These are phyloP conservation scores for Xanthoconium purpureum DNA, from an alignment of 768 basidiomycete species.

Conservation along the genomic window DNA sequence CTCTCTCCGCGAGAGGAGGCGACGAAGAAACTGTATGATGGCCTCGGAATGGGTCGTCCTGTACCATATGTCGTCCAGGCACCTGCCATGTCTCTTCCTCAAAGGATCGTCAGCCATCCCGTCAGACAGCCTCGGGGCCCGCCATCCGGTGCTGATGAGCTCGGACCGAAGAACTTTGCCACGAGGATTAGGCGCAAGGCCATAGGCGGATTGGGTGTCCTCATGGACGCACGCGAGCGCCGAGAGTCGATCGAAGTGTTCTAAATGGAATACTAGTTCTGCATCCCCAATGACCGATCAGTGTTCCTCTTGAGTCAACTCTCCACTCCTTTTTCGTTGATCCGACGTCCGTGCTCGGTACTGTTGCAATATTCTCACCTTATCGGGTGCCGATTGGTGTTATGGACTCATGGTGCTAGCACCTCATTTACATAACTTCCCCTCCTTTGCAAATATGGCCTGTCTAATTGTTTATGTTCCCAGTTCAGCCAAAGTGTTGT, in stretches of 20 bases:
- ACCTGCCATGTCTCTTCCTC: constrained; percentile 32
- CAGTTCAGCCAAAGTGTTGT: constrained; percentile 25
- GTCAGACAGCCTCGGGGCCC: constrained; percentile 86
- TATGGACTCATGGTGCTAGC: constrained; percentile 28
- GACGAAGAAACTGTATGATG: constrained; percentile 83
- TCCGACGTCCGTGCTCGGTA: constrained; percentile 12
- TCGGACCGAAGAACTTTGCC: constrained; percentile 87
- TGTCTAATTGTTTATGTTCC: constrained; percentile 22
- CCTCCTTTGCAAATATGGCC: constrained; percentile 27
- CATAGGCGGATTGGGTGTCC: constrained; percentile 72
- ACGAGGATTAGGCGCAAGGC: constrained; percentile 81
- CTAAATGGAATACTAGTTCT: constrained; percentile 33
- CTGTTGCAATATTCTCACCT: constrained; percentile 11
- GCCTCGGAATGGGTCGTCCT: constrained; percentile 79
- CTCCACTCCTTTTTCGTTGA: constrained; percentile 20
- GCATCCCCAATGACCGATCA: not conserved
- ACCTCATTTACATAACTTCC: constrained; percentile 15
- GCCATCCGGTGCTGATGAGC: constrained; percentile 81
- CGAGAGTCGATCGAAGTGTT: constrained; percentile 71
- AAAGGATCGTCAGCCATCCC: constrained; percentile 66
- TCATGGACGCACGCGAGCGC: constrained; percentile 80
- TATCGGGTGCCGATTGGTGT: constrained; percentile 10
- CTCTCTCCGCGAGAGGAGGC: constrained; percentile 87
- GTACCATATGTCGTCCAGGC: constrained; percentile 34
- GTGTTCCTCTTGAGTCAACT: constrained; percentile 13